Evolutionary conservation across 2,329 filamentous ascomycete genomes (phyloP).

Genomic region (Passalora sequoiae): DNA sequence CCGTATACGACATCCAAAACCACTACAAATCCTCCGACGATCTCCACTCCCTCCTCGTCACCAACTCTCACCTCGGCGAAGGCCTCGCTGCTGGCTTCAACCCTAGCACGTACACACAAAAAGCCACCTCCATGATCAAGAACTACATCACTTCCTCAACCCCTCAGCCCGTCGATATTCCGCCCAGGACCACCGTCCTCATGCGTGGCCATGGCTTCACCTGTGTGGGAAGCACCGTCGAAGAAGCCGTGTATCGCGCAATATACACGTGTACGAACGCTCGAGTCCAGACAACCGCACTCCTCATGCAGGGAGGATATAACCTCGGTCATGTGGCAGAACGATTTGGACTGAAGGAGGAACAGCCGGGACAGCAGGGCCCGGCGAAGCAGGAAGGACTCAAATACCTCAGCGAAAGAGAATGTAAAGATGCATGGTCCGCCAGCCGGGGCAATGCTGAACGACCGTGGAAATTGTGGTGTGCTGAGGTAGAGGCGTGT

Average conservation of each 20-base stretch:
- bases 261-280: slow-evolving; percentile 41
- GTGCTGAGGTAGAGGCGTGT: slow-evolving; percentile 37
- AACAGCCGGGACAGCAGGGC: slow-evolving; percentile 35
- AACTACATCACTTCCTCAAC: slow-evolving; percentile 28
- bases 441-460: slow-evolving; percentile 31
- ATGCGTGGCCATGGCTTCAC: slow-evolving; percentile 46
- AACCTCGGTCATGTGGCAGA: slow-evolving; percentile 38
- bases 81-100: slow-evolving; percentile 32
- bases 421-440: slow-evolving; percentile 40
- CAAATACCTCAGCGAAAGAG: slow-evolving; percentile 40
- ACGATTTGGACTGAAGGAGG: slow-evolving; percentile 35
- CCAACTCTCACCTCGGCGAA: slow-evolving; percentile 31
- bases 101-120: slow-evolving; percentile 23
- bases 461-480: slow-evolving; percentile 43
- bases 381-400: slow-evolving; percentile 40
- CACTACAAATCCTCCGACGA: slow-evolving; percentile 30
- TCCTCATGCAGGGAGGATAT: slow-evolving; percentile 34
- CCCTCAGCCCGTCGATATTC: slow-evolving; percentile 17
- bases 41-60: slow-evolving; percentile 33
- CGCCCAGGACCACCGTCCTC: slow-evolving; percentile 27
- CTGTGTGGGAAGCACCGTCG: slow-evolving; percentile 38
- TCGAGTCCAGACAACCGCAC: slow-evolving; percentile 38
- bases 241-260: slow-evolving; percentile 44
- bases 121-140: slow-evolving; percentile 29
- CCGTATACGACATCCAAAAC: slow-evolving; percentile 33